Evolutionary conservation across 768 basidiomycete genomes (phyloP).

Genomic region (Arthromyces matolae): DNA sequence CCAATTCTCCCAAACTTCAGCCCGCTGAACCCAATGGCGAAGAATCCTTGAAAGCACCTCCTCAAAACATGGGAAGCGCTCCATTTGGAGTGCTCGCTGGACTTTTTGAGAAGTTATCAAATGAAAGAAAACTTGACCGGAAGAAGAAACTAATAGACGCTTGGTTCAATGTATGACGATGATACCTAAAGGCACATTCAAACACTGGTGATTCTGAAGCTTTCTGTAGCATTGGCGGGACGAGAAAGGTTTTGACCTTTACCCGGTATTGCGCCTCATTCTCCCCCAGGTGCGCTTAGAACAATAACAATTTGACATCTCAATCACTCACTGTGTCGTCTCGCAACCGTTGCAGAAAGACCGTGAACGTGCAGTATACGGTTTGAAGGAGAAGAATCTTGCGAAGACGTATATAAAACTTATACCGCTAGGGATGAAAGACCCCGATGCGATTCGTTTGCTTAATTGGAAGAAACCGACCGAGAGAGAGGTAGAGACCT

Average conservation of each 20-base stretch:
- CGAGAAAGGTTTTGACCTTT: conserved; percentile 83
- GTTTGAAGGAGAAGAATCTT: conserved; percentile 90
- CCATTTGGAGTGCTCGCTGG: conserved; percentile 66
- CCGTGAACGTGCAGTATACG: conserved; percentile 86
- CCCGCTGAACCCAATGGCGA: conserved; percentile 14
- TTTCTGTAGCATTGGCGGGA: conserved; percentile 73
- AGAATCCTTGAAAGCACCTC: conserved; percentile 40
- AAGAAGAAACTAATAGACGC: conserved; percentile 62
- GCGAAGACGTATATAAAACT: conserved; percentile 91
- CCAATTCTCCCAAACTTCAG: conserved; percentile 37
- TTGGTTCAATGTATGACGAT: conserved; percentile 74
- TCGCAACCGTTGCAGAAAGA: conserved; percentile 67
- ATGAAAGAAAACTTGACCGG: conserved; percentile 71
- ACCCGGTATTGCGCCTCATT: conserved; percentile 83
- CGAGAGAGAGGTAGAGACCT: conserved; percentile 48
- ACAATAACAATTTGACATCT: not conserved
- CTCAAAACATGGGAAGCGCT: conserved; percentile 62
- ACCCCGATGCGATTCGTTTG: conserved; percentile 77
- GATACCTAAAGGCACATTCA: not conserved
- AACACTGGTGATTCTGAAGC: conserved; percentile 8
- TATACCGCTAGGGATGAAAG: conserved; percentile 76
- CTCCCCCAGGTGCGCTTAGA: conserved; percentile 70
- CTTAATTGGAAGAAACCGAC: conserved; percentile 89
- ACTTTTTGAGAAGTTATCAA: conserved; percentile 73
- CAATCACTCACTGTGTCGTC: conserved; percentile 3